Evolutionary conservation across 1,284 basidiomycete genomes (phyloP).

Genomic region (Schizophyllum amplum): DNA sequence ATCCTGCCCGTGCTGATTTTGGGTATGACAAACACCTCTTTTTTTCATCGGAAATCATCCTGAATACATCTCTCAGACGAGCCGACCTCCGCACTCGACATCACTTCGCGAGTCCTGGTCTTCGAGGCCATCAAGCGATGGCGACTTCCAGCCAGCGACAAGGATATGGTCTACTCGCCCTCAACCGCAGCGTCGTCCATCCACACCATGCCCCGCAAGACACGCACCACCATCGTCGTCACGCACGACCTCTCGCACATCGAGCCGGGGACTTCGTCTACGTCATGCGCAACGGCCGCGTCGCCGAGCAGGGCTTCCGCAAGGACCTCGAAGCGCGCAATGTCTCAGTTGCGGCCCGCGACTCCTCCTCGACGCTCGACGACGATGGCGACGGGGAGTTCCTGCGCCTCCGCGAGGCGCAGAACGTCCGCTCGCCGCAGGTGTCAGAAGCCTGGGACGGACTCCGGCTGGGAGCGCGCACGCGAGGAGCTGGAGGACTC

Average conservation of each 20-base stretch:
- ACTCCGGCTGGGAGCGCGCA: constrained; percentile 3
- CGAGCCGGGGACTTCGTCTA: constrained; percentile 78
- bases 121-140: constrained; percentile 84
- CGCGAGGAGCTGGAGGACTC: constrained; percentile 20
- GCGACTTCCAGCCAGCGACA: constrained; percentile 33
- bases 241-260: constrained; percentile 94
- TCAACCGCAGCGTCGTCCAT: background rate
- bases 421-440: constrained; percentile 29
- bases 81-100: constrained; percentile 92
- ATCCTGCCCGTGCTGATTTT: constrained; percentile 90
- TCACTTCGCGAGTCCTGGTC: constrained; percentile 80
- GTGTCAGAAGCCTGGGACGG: constrained; percentile 18
- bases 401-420: constrained; percentile 29
- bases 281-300: constrained; percentile 73
- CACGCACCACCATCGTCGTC: constrained; percentile 92
- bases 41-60: background rate
- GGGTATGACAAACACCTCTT: constrained; percentile 51
- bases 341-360: constrained; percentile 20
- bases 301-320: constrained; percentile 89
- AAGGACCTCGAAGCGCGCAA: constrained; percentile 49
- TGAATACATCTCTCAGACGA: constrained; percentile 57
- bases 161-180: background rate
- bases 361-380: constrained; percentile 9
- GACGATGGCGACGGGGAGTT: constrained; percentile 42
- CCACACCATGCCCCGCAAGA: constrained; percentile 34